Base-by-base conservation (phyloP, 2,329 filamentous ascomycete species). In the Aspergillaceae sp. region DNA sequence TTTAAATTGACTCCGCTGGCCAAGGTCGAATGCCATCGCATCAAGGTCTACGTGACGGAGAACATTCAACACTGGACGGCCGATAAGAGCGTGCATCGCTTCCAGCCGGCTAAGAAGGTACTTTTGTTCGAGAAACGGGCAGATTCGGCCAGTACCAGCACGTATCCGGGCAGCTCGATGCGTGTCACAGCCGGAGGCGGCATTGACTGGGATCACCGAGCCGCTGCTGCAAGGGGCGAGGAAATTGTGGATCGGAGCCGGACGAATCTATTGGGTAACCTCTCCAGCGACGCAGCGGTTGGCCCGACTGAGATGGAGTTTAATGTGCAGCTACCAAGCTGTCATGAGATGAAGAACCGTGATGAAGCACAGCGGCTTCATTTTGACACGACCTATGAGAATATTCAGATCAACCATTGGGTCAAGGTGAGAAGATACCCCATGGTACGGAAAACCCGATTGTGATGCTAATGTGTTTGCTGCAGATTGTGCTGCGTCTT, bases 261-360 rank as follows among this genome's bases (percentile, higher is more conserved):
- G 58, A 67, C 82, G 4, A 95, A 94, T 60, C 69, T 95, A 4
- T 72, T 96, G 4, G 90, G 90, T 7, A 84, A 94, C 56, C 72
- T 95, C 11, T 81, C 86, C 38, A 75, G 84, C 9, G 86, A 94
- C 61, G 75, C 76, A 26, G 87, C 83, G 55, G 84, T 90, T 72
- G 89, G 87, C 1, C 85, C 89, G 19, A 95, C 90, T 0, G 90
- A 96, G 68, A 89, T 95, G 72, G 90, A 96, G 62, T 91, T 94
- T 74, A 92, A 85, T 51, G 87, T 95, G 7, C 88, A 94, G 68
- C 76, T 96, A 42, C 90, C 90, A 7, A 94, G 87, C 33, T 96
- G 90, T 61, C 81, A 87, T 56, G 83, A 84, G 60, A 90, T 94
- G 84, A 77, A 72, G 55, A 80, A 85, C 26, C 85, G 83, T 57